Percentiles rank a stretch among this genome's conserved stretches.
These are phyloP conservation scores for Trypanosomatidae sp. DNA, from an alignment of 208 protist genomes.

Conservation along the genomic window DNA sequence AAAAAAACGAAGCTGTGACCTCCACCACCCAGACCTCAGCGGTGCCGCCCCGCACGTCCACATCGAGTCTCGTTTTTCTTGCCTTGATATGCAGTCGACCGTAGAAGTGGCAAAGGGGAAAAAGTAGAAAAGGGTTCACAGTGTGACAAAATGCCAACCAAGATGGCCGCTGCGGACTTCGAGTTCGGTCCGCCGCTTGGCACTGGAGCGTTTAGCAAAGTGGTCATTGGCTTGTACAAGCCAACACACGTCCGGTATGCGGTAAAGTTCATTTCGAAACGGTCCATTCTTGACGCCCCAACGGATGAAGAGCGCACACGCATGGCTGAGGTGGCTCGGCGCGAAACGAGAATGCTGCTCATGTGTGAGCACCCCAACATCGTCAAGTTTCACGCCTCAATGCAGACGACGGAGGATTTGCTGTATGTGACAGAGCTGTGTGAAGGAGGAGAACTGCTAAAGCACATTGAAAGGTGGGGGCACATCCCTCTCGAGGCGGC, in stretches of 20 bases:
- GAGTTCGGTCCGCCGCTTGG: conserved; percentile 71
- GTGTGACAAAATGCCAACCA: conserved; percentile 14
- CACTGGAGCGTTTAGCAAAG: conserved; percentile 88
- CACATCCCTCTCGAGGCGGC: conserved; percentile 83
- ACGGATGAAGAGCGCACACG: conserved; percentile 81
- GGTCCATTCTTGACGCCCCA: conserved; percentile 80
- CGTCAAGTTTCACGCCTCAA: conserved; percentile 78
- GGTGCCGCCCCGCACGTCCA: background rate
- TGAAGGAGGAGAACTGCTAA: conserved; percentile 82
- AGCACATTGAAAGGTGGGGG: conserved; percentile 50
- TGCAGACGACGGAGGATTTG: conserved; percentile 82
- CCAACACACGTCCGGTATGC: conserved; percentile 71
- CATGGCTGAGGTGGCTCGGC: conserved; percentile 83
- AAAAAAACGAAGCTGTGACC: background rate
- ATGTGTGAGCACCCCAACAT: conserved; percentile 91
- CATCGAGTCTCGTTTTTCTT: background rate
- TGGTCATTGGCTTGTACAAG: conserved; percentile 70
- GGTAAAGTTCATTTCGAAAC: conserved; percentile 86
- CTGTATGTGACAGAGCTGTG: conserved; percentile 89
- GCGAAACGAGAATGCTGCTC: conserved; percentile 82
- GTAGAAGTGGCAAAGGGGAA: background rate
- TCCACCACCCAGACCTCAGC: background rate
- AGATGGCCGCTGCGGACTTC: conserved; percentile 79
- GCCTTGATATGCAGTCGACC: background rate
- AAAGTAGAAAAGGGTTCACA: background rate